phyloP scores from a whole-genome alignment of 2,329 filamentous ascomycete genomes.

The Graphilbum fragrans region DNA sequence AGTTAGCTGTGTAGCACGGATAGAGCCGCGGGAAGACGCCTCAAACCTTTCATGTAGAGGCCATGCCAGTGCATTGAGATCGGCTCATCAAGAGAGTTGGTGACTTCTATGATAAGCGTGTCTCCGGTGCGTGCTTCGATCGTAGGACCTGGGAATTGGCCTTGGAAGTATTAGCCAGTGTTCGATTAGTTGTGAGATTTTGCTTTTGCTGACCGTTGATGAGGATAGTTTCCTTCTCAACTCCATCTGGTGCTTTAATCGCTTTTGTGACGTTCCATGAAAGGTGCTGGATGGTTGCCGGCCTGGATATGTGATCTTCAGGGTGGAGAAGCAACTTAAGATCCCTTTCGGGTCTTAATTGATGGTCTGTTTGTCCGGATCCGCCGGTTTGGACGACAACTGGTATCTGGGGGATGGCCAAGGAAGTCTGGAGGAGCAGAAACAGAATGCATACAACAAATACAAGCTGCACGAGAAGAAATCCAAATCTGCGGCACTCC shows the following conservation, averaged over 20 bases:
- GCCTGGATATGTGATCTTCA: constrained; percentile 25
- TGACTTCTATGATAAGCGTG: constrained; percentile 26
- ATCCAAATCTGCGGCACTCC: too few relatives aligned
- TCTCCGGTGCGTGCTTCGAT: constrained; percentile 35
- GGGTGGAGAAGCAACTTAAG: constrained; percentile 21
- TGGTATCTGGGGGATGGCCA: too few relatives aligned
- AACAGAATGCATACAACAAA: not conserved
- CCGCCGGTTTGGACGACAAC: too few relatives aligned
- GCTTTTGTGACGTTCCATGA: constrained; percentile 28
- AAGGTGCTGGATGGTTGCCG: constrained; percentile 18
- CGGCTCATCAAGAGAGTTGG: constrained; percentile 26
- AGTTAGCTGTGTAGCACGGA: not conserved
- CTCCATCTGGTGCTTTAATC: constrained; percentile 32
- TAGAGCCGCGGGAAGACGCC: not conserved
- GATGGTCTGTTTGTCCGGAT: not conserved
- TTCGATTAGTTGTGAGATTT: not conserved
- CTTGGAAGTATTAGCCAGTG: not conserved
- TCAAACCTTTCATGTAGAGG: constrained; percentile 19
- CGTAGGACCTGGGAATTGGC: constrained; percentile 33
- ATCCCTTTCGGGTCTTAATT: constrained; percentile 2
- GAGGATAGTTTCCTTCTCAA: constrained; percentile 33
- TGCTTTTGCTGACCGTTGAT: constrained; percentile 27
- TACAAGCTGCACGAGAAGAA: too few relatives aligned
- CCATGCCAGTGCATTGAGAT: constrained; percentile 35
- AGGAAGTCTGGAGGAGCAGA: not conserved